phyloP scores from a whole-genome alignment of 1,284 basidiomycete species.

The Pulveroboletus sp. region DNA sequence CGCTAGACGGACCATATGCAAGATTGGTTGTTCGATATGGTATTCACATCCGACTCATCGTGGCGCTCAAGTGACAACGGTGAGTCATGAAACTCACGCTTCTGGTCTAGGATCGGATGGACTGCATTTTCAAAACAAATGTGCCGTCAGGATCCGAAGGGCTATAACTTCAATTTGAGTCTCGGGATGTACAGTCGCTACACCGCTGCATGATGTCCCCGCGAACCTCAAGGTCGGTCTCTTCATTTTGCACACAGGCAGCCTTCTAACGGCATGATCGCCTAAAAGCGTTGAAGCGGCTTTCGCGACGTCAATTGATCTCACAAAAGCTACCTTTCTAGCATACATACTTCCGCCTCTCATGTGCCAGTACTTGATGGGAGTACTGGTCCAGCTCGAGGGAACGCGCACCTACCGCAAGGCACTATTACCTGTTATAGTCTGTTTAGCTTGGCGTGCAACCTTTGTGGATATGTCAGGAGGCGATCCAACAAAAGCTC shows the following conservation, averaged over 20 bases:
- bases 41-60: no score
- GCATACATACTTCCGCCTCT: slow-evolving; percentile 26
- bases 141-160: no score
- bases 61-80: no score
- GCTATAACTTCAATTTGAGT: no score
- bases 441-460: slow-evolving; percentile 27
- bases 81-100: no score
- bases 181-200: no score
- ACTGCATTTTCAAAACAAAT: no score
- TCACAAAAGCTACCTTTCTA: slow-evolving; percentile 12
- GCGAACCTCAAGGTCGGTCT: slow-evolving; percentile 15
- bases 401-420: slow-evolving; percentile 22
- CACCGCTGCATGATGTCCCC: slow-evolving; percentile 8
- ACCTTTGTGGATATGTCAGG: slow-evolving; percentile 25
- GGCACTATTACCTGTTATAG: slow-evolving; percentile 22
- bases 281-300: slow-evolving; percentile 1
- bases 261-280: not conserved
- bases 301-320: not conserved
- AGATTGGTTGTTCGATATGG: no score
- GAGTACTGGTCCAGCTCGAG: slow-evolving; percentile 30
- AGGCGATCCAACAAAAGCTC: slow-evolving; percentile 8
- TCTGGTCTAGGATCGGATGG: no score
- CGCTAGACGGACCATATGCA: no score
- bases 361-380: slow-evolving; percentile 28
- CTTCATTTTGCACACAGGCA: not conserved